These are phyloP conservation scores for Corinectria fuckeliana DNA, from an alignment of 2,329 filamentous ascomycete species.

Conservation along the genomic window DNA sequence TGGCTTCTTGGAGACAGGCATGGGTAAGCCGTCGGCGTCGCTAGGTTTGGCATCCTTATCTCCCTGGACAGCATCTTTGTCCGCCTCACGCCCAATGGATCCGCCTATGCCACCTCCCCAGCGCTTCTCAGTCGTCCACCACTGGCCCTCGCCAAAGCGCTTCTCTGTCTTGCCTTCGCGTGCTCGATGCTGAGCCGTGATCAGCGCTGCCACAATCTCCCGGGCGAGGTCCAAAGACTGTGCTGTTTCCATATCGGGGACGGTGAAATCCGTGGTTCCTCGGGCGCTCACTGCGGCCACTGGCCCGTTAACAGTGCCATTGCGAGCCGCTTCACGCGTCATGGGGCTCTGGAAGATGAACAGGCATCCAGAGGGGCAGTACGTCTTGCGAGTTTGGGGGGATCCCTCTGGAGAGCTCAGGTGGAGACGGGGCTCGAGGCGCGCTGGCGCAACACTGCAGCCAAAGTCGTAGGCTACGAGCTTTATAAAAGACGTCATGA, in stretches of 20 bases:
- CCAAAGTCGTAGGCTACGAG: constrained; percentile 71
- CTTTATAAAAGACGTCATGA: constrained; percentile 67
- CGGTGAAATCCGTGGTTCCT: constrained; percentile 58
- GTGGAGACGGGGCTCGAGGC: constrained; percentile 65
- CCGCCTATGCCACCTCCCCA: constrained; percentile 70
- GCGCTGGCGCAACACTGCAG: constrained; percentile 63
- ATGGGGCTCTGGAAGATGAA: constrained; percentile 67
- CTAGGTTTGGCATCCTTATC: constrained; percentile 52
- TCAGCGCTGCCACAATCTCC: constrained; percentile 65
- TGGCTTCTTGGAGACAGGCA: constrained; percentile 52
- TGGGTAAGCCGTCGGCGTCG: constrained; percentile 32
- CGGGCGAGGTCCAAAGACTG: constrained; percentile 67
- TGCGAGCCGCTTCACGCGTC: constrained; percentile 65
- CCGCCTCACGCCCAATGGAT: constrained; percentile 67
- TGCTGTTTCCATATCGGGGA: constrained; percentile 56
- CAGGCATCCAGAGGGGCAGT: constrained; percentile 63
- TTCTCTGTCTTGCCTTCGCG: constrained; percentile 63
- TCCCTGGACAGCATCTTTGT: constrained; percentile 53
- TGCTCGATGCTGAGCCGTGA: constrained; percentile 69
- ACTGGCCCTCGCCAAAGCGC: constrained; percentile 63
- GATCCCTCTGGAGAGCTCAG: constrained; percentile 49
- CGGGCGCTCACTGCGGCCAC: constrained; percentile 66
- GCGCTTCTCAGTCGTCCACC: constrained; percentile 66
- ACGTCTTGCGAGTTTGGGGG: constrained; percentile 52
- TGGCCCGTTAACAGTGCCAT: constrained; percentile 67